Base-by-base conservation (phyloP, 2,329 filamentous ascomycete species). In the Aspergillus proliferans region DNA sequence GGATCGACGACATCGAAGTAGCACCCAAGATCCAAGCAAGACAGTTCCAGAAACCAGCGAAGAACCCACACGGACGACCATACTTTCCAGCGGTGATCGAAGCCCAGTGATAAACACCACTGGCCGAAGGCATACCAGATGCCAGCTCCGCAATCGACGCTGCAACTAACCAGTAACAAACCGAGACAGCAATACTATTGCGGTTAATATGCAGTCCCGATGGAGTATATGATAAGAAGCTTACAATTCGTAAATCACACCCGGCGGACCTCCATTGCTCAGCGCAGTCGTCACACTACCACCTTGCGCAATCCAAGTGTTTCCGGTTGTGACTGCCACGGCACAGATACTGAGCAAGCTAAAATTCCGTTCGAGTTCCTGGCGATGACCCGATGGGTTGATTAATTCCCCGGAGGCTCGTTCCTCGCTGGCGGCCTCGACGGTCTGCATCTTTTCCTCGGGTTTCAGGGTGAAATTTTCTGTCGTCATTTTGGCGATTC, bases 331-430 rank as follows among this genome's bases (percentile, higher is more conserved):
- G 45, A 85, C 66, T 0, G 79, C 81, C 42, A 81, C 72, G 21
- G 79, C 81, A 46, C 80, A 80, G 39, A 84, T 76, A 45, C 76
- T 78, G 43, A 83, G 56, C 7, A 85, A 68, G 33, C 79, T 76
- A 63, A 84, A 85, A 58, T 85, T 83, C 14, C 82, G 74, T 49
- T 78, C 76, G 34, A 86, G 67, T 62, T 85, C 81, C 63, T 85
- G 82, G 52, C 71, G 72, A 63, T 85, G 81, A 5, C 83, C 82
- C 2, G 82, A 82, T 1, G 80, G 81, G 58, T 86, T 86, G 60
- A 85, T 63, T n/a, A 74, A 60, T 28, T 74, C 65, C 9, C 75
- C 56, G 9, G 59, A 52, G n/a, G 47, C 44, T 24, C 59, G 52
- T 33, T 64, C 63, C 40, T 67, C 61, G 3, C 58, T 51, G 10